Conservation (phyloP, 2,329 filamentous ascomycete genomes). For the Sarocladiaceae sp. region DNA sequence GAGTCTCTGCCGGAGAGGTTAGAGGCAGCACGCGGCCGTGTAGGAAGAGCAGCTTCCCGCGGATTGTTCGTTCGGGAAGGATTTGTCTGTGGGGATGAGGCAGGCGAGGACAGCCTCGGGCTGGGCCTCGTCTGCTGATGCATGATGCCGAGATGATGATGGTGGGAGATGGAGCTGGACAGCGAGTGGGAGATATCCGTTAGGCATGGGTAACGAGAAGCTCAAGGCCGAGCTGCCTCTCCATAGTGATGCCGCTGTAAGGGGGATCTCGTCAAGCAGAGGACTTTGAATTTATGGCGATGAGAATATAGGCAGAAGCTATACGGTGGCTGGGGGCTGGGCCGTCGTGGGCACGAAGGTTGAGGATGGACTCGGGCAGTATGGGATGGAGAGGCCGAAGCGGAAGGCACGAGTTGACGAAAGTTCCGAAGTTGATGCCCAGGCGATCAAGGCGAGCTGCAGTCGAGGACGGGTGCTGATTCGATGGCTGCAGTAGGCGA, state of each 20-base stretch:
- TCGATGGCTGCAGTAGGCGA: conserved; percentile 12
- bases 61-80: conserved; percentile 66
- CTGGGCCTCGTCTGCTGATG: conserved; percentile 82
- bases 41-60: conserved; percentile 50
- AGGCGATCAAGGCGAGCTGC: conserved; percentile 7
- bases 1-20: conserved; percentile 34
- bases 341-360: conserved; percentile 7
- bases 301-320: no score
- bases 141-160: conserved; percentile 44
- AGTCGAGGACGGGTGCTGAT: not conserved
- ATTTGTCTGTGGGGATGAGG: conserved; percentile 65
- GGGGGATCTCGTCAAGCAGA: not conserved
- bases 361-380: not conserved
- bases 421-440: conserved; percentile 7
- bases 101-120: conserved; percentile 66
- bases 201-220: conserved; percentile 4
- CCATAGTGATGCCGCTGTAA: conserved; percentile 2
- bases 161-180: conserved; percentile 10
- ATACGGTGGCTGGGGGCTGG: no score
- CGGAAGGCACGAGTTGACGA: not conserved
- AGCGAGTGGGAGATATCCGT: not conserved
- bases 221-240: conserved; percentile 6
- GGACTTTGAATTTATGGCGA: not conserved
- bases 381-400: not conserved
- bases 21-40: conserved; percentile 37